These are phyloP conservation scores for Lichtheimia corymbifera DNA, from an alignment of 371 early-diverging fungal species.

Conservation along the genomic window DNA sequence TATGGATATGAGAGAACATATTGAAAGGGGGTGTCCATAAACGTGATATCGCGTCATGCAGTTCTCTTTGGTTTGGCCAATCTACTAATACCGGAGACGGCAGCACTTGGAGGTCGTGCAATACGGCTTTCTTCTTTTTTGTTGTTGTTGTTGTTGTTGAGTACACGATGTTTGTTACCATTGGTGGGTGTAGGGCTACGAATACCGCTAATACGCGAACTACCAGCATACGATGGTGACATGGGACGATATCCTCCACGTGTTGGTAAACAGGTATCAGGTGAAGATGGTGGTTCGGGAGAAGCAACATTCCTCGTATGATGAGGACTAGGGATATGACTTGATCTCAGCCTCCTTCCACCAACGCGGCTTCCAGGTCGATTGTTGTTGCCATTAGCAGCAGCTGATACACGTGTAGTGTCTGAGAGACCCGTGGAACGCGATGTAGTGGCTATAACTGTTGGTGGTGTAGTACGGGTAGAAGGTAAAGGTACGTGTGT, in stretches of 20 bases:
- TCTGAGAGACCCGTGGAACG: slow-evolving; percentile 9
- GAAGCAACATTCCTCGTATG: slow-evolving; percentile 2
- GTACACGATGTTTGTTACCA: slow-evolving; percentile 7
- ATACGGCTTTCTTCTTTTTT: neutral
- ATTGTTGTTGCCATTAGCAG: neutral
- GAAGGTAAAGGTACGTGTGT: slow-evolving; percentile 49
- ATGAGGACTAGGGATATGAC: slow-evolving; percentile 36
- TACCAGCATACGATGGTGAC: neutral
- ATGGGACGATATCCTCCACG: neutral
- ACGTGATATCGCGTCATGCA: too few relatives aligned
- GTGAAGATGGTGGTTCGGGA: slow-evolving; percentile 7
- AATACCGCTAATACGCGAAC: slow-evolving; percentile 2
- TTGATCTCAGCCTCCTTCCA: slow-evolving; percentile 16
- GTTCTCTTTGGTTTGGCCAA: too few relatives aligned
- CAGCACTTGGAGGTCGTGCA: neutral
- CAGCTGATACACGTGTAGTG: neutral
- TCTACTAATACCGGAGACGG: too few relatives aligned
- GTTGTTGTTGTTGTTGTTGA: neutral
- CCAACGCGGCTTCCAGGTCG: neutral
- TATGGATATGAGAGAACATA: too few relatives aligned
- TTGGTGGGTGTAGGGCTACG: slow-evolving; percentile 7
- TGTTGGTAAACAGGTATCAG: neutral
- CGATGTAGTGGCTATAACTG: slow-evolving; percentile 24
- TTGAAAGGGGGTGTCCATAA: too few relatives aligned
- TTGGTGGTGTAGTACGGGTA: slow-evolving; percentile 14